Conservation (phyloP, 352 stramenopile species). For the Salisapilia sapeloensis region DNA sequence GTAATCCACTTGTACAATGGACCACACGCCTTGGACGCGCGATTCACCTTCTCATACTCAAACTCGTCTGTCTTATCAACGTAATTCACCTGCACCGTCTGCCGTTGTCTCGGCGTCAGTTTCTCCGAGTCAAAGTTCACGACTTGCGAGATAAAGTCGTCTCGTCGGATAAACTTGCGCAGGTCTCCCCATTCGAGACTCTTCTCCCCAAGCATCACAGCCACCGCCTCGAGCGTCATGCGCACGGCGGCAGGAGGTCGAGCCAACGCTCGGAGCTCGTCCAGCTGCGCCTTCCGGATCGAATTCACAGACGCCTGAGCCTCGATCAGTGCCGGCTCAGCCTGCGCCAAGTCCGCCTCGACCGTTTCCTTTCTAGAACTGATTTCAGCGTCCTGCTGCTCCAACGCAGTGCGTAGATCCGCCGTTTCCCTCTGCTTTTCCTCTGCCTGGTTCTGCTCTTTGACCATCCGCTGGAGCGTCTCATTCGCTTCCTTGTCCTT, state of each 20-base stretch:
- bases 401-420: constrained; percentile 88
- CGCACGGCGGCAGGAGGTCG: constrained; percentile 93
- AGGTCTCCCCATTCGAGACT: constrained; percentile 95
- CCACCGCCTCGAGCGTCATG: constrained; percentile 94
- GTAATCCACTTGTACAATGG: constrained; percentile 98
- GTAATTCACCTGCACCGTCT: constrained; percentile 93
- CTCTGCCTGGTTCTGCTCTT: constrained; percentile 96
- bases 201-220: constrained; percentile 96
- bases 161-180: constrained; percentile 91
- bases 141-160: constrained; percentile 99
- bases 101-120: constrained; percentile 87
- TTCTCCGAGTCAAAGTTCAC: constrained; percentile 98
- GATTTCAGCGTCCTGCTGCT: constrained; percentile 92
- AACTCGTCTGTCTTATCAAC: constrained; percentile 84
- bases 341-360: constrained; percentile 92
- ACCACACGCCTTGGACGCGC: constrained; percentile 93
- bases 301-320: constrained; percentile 94
- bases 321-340: constrained; percentile 93
- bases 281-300: constrained; percentile 98
- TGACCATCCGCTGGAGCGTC: constrained; percentile 98
- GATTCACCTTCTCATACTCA: constrained; percentile 85
- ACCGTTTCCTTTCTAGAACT: constrained; percentile 88
- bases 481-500: constrained; percentile 95
- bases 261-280: constrained; percentile 95
- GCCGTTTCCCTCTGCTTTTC: constrained; percentile 94